phyloP scores from a whole-genome alignment of 192 early-diverging fungal genomes.

The Backusella tuberculispora region DNA sequence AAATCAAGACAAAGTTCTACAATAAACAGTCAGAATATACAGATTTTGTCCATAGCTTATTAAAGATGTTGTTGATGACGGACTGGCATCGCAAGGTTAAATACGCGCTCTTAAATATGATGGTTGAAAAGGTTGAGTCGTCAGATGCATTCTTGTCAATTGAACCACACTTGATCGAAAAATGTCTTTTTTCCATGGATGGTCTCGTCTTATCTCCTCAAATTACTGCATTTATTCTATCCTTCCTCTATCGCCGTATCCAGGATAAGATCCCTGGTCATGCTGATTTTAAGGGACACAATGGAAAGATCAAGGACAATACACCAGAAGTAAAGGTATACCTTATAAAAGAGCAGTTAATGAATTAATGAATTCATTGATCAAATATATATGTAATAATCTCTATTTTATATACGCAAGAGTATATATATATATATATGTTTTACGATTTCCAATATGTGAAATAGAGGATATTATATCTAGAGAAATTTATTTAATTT shows the following conservation, averaged over 20 bases:
- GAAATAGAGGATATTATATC: no score
- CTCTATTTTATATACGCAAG: no score
- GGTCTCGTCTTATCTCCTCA: slow-evolving; percentile 56
- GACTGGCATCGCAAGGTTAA: slow-evolving; percentile 83
- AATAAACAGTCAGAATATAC: slow-evolving; percentile 35
- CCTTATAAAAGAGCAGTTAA: no score
- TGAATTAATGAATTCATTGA: no score
- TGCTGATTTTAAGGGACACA: slow-evolving; percentile 24
- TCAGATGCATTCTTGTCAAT: slow-evolving; percentile 57
- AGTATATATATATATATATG: slow-evolving; percentile 13
- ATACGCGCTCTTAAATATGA: slow-evolving; percentile 74
- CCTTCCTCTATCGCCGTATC: slow-evolving; percentile 43
- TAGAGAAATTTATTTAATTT: background rate
- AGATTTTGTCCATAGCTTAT: slow-evolving; percentile 58
- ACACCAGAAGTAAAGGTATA: slow-evolving; percentile 14
- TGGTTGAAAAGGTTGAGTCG: slow-evolving; percentile 52
- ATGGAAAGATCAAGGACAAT: slow-evolving; percentile 7
- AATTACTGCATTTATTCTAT: slow-evolving; percentile 47
- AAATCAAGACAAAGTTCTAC: slow-evolving; percentile 35
- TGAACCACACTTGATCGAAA: slow-evolving; percentile 64
- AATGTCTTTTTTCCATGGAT: slow-evolving; percentile 64
- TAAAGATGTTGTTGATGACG: slow-evolving; percentile 71
- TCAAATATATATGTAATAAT: no score
- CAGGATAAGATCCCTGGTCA: slow-evolving; percentile 34
- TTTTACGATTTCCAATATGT: no score